Evolutionary conservation across 352 stramenopile genomes (phyloP).

Genomic region (Globisporangium perplexum): DNA sequence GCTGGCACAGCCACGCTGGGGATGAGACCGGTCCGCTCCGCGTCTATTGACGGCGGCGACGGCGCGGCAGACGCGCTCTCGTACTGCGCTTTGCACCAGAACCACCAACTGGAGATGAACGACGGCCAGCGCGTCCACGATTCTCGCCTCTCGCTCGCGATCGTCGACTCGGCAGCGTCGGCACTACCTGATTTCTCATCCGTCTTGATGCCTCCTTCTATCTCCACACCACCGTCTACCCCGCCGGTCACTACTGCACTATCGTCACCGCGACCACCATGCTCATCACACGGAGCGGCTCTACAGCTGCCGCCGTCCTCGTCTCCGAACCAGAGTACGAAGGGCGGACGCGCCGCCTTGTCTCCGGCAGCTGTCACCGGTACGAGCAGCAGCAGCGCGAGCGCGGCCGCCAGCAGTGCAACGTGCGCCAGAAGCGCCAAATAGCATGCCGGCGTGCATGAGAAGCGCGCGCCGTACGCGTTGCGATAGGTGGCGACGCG

Average conservation of each 20-base stretch:
- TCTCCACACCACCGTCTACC: not conserved
- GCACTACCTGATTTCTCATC: not conserved
- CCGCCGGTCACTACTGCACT: not conserved
- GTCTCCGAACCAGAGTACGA: conserved; percentile 27
- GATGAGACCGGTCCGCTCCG: not conserved
- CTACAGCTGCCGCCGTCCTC: not conserved
- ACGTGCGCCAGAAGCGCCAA: conserved; percentile 32
- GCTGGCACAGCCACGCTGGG: not conserved
- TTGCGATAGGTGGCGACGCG: conserved; percentile 44
- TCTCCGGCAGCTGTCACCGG: conserved; percentile 15
- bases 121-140: not conserved
- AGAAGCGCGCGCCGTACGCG: conserved; percentile 51
- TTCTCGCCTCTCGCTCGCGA: not conserved
- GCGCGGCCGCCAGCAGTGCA: not conserved
- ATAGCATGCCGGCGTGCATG: conserved; percentile 37
- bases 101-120: not conserved
- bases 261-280: not conserved
- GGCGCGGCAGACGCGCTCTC: not conserved
- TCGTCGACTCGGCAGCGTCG: not conserved
- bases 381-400: conserved; percentile 34
- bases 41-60: not conserved
- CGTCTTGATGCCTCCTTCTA: not conserved
- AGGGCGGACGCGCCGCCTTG: conserved; percentile 13
- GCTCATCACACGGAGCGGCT: too few relatives aligned
- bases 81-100: not conserved